phyloP scores from a whole-genome alignment of 805 yeast genomes.

The Novakomyces olei region DNA sequence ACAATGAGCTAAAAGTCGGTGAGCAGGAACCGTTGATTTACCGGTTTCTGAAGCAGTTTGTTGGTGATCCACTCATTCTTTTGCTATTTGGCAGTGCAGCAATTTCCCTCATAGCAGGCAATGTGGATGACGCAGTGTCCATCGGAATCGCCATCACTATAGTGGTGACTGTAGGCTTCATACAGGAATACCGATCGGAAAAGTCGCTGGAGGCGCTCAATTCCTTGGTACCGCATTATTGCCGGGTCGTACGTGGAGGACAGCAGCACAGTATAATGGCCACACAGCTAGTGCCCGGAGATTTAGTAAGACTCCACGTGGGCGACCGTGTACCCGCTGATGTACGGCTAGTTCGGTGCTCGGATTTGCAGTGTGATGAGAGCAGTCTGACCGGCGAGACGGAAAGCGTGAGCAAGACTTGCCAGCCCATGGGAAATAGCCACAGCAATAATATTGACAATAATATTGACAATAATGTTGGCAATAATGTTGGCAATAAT shows the following conservation, averaged over 20 bases:
- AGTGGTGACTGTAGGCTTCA: conserved; percentile 83
- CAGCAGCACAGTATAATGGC: conserved; percentile 25
- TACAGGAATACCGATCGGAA: conserved; percentile 90
- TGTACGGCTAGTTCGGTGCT: conserved; percentile 54
- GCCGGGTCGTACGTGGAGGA: conserved; percentile 71
- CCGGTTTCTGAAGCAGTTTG: conserved; percentile 60
- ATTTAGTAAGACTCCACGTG: conserved; percentile 63
- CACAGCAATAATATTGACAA: too few relatives aligned
- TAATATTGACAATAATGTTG: too few relatives aligned
- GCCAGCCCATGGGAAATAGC: conserved; percentile 22
- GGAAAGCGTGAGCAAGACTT: conserved; percentile 52
- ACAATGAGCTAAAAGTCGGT: conserved; percentile 53
- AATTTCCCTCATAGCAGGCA: conserved; percentile 80
- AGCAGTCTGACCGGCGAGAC: conserved; percentile 91
- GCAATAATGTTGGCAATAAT: too few relatives aligned
- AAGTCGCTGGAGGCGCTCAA: conserved; percentile 82
- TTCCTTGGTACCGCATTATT: conserved; percentile 88
- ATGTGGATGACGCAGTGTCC: conserved; percentile 83
- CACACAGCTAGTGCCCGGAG: conserved; percentile 68
- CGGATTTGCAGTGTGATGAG: conserved; percentile 72
- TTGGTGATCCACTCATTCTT: conserved; percentile 77
- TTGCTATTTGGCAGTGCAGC: conserved; percentile 76
- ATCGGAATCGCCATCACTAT: conserved; percentile 79
- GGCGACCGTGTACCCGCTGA: conserved; percentile 98
- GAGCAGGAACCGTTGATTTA: conserved; percentile 43